A percentile compares a stretch with the other conserved stretches of the same genome.
Conservation (phyloP, 495 filamentous ascomycete genomes). For the Aspergillus cavernicola region DNA sequence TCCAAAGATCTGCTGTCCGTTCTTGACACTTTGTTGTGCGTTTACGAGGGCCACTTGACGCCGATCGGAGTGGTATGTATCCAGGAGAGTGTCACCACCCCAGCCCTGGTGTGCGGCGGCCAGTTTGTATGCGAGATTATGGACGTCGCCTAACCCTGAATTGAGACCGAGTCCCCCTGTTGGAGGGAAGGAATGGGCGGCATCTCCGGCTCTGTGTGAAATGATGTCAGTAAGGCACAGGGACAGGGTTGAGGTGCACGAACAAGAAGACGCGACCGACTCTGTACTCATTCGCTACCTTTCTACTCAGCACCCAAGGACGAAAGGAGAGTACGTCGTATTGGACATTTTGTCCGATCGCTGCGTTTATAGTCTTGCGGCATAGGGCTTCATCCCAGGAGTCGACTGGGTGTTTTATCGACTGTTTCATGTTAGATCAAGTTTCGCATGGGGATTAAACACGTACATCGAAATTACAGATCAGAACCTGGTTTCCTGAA, state of each 20-base stretch:
- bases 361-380: conserved; percentile 28
- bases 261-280: conserved; percentile 34
- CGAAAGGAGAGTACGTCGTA: conserved; percentile 36
- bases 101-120: conserved; percentile 27
- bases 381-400: conserved; percentile 33
- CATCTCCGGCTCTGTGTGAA: conserved; percentile 49
- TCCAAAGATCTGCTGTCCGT: conserved; percentile 31
- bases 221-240: no score
- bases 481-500: conserved; percentile 35
- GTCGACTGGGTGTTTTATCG: conserved; percentile 30
- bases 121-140: conserved; percentile 35
- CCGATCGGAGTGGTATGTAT: conserved; percentile 28
- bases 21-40: conserved; percentile 34
- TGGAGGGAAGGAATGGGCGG: conserved; percentile 37
- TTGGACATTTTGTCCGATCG: conserved; percentile 30
- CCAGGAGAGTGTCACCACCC: conserved; percentile 16
- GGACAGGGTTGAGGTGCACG: neutral
- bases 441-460: neutral
- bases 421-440: conserved; percentile 2
- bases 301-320: conserved; percentile 39
- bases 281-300: conserved; percentile 33
- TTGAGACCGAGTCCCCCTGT: conserved; percentile 35
- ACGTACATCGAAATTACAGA: conserved; percentile 38
- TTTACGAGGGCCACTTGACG: conserved; percentile 32
- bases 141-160: conserved; percentile 31